phyloP scores from a whole-genome alignment of 2,329 filamentous ascomycete genomes.

The Amphichorda felina region DNA sequence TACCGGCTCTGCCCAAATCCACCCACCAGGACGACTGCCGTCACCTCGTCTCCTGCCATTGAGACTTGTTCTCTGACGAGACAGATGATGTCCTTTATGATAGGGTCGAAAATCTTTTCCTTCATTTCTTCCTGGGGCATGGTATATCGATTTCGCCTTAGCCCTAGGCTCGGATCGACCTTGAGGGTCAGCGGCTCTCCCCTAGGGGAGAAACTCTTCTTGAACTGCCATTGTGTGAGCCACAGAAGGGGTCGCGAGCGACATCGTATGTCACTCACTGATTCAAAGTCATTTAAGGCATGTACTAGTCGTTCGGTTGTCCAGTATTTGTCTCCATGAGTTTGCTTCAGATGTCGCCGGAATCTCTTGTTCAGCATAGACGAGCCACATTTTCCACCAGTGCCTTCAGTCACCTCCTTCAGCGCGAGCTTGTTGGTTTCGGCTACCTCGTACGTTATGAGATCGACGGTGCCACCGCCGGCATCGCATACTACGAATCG shows the following conservation, averaged over 20 bases:
- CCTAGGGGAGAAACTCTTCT: constrained; percentile 23
- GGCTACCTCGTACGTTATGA: constrained; percentile 39
- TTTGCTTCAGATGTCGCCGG: constrained; percentile 26
- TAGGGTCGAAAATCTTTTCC: constrained; percentile 36
- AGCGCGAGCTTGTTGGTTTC: constrained; percentile 28
- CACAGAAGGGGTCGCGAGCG: not conserved
- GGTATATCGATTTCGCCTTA: constrained; percentile 16
- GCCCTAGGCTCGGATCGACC: constrained; percentile 18
- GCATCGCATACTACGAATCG: constrained; percentile 42
- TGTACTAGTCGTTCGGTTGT: constrained; percentile 27
- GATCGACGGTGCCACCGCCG: constrained; percentile 40
- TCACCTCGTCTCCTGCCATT: constrained; percentile 20
- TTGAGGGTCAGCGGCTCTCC: constrained; percentile 22
- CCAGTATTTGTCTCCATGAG: constrained; percentile 28
- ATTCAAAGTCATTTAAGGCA: constrained; percentile 31
- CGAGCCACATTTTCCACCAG: constrained; percentile 36
- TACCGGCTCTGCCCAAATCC: constrained; percentile 35
- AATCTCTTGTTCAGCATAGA: constrained; percentile 37
- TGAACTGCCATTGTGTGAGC: constrained; percentile 13
- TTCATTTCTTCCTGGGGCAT: constrained; percentile 48
- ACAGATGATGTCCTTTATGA: constrained; percentile 28
- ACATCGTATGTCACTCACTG: constrained; percentile 14
- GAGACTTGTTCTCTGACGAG: constrained; percentile 27
- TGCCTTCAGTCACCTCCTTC: constrained; percentile 35
- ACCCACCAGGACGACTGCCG: constrained; percentile 33